Conservation (phyloP, 805 yeast genomes). For the Ogataea nonfermentans region DNA sequence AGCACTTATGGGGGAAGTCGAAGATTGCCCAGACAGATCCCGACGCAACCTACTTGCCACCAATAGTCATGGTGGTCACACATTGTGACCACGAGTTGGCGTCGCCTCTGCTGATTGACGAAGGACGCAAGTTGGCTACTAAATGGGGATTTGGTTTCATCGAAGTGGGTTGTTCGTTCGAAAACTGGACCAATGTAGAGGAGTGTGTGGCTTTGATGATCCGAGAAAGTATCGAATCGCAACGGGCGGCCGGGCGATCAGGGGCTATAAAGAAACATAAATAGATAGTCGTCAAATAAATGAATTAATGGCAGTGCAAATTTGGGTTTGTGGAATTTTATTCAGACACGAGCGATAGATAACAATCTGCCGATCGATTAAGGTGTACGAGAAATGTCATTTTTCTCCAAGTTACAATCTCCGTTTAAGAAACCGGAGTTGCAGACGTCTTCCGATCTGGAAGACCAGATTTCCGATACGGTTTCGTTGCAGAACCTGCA, state of each 20-base stretch:
- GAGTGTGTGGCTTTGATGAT: conserved; percentile 55
- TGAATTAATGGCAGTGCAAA: too few species aligned
- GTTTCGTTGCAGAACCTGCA: conserved; percentile 14
- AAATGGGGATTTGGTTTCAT: conserved; percentile 67
- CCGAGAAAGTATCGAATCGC: conserved; percentile 53
- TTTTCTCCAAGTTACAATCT: conserved; percentile 20
- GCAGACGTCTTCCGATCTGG: background rate
- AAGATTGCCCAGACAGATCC: conserved; percentile 6
- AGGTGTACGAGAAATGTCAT: conserved; percentile 15
- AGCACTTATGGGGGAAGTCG: conserved; percentile 50
- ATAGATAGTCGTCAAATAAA: too few species aligned
- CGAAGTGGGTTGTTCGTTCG: conserved; percentile 50
- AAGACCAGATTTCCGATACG: conserved; percentile 1
- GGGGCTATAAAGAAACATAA: conserved; percentile 1
- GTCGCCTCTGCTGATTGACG: conserved; percentile 56
- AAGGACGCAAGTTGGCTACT: conserved; percentile 56
- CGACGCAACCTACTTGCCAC: conserved; percentile 42
- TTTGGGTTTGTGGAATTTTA: too few species aligned
- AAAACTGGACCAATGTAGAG: conserved; percentile 50
- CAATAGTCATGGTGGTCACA: conserved; percentile 65
- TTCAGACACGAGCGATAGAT: too few species aligned
- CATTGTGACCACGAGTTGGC: conserved; percentile 55
- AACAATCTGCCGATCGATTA: background rate
- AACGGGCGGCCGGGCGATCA: conserved; percentile 12
- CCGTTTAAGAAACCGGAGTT: conserved; percentile 15